Evolutionary conservation across 805 yeast species (phyloP).

Genomic region (Saturnispora sanitii): DNA sequence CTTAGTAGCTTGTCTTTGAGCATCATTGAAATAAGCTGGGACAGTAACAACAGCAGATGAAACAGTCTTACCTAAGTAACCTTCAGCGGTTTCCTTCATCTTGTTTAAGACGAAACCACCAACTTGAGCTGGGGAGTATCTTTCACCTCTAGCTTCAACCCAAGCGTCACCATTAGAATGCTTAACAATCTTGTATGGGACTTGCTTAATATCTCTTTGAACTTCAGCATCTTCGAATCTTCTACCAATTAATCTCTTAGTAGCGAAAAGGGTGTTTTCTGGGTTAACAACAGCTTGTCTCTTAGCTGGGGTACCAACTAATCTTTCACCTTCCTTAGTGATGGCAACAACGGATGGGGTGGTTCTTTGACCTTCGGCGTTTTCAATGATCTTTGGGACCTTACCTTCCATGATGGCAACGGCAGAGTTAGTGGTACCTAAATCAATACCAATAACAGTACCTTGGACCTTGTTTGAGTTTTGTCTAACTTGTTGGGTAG

Average conservation of each 20-base stretch:
- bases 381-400: slow-evolving; percentile 57
- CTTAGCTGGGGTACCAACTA: slow-evolving; percentile 65
- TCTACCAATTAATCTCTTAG: slow-evolving; percentile 73
- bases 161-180: slow-evolving; percentile 63
- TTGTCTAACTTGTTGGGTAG: slow-evolving; percentile 25
- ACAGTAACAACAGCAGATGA: slow-evolving; percentile 87
- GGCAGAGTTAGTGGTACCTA: slow-evolving; percentile 83
- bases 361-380: slow-evolving; percentile 70
- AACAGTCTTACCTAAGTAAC: slow-evolving; percentile 77
- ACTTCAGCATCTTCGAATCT: slow-evolving; percentile 59
- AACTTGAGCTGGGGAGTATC: slow-evolving; percentile 59
- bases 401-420: slow-evolving; percentile 66
- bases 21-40: slow-evolving; percentile 85
- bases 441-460: slow-evolving; percentile 66
- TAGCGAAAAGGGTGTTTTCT: slow-evolving; percentile 70
- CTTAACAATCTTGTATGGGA: slow-evolving; percentile 54
- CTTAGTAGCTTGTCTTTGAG: slow-evolving; percentile 90
- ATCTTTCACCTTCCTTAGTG: slow-evolving; percentile 32
- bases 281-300: slow-evolving; percentile 72
- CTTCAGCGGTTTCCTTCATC: slow-evolving; percentile 98
- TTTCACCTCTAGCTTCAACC: slow-evolving; percentile 39
- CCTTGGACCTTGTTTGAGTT: slow-evolving; percentile 30
- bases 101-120: slow-evolving; percentile 74
- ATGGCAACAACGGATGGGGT: slow-evolving; percentile 75
- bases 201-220: slow-evolving; percentile 51